These are phyloP conservation scores for Talaromyces borbonicus DNA, from an alignment of 495 filamentous ascomycete genomes.

Conservation along the genomic window DNA sequence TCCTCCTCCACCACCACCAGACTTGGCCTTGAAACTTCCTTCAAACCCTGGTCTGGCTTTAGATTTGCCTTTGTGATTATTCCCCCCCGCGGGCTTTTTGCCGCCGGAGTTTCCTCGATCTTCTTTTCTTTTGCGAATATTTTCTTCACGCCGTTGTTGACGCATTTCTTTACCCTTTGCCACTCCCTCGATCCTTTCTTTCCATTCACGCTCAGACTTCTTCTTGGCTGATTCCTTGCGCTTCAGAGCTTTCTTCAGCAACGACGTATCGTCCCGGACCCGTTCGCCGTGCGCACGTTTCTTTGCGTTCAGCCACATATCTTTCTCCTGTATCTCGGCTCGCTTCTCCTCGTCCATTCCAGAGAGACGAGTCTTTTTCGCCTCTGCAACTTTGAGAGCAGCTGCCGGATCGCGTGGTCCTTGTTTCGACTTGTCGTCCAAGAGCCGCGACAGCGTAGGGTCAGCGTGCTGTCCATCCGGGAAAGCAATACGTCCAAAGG, in stretches of 20 bases:
- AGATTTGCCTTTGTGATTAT: slow-evolving; percentile 49
- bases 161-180: slow-evolving; percentile 63
- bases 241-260: slow-evolving; percentile 92
- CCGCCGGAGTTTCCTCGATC: slow-evolving; percentile 54
- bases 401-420: slow-evolving; percentile 75
- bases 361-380: slow-evolving; percentile 61
- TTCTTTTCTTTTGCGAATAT: slow-evolving; percentile 75
- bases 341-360: slow-evolving; percentile 67
- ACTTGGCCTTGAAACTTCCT: slow-evolving; percentile 67
- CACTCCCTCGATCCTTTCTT: slow-evolving; percentile 66
- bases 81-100: slow-evolving; percentile 43
- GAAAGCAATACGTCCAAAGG: slow-evolving; percentile 82
- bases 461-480: slow-evolving; percentile 72
- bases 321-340: slow-evolving; percentile 81
- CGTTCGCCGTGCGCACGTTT: slow-evolving; percentile 84
- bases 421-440: slow-evolving; percentile 51
- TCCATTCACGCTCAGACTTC: slow-evolving; percentile 87
- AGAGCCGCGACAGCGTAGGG: slow-evolving; percentile 49
- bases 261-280: slow-evolving; percentile 74
- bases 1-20: slow-evolving; percentile 16
- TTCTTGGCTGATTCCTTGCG: slow-evolving; percentile 81
- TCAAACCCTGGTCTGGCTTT: slow-evolving; percentile 78
- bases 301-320: slow-evolving; percentile 84
- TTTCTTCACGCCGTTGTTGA: slow-evolving; percentile 83
- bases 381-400: slow-evolving; percentile 57